Conservation (phyloP, 2,329 filamentous ascomycete species). For the Penicillium sp. region DNA sequence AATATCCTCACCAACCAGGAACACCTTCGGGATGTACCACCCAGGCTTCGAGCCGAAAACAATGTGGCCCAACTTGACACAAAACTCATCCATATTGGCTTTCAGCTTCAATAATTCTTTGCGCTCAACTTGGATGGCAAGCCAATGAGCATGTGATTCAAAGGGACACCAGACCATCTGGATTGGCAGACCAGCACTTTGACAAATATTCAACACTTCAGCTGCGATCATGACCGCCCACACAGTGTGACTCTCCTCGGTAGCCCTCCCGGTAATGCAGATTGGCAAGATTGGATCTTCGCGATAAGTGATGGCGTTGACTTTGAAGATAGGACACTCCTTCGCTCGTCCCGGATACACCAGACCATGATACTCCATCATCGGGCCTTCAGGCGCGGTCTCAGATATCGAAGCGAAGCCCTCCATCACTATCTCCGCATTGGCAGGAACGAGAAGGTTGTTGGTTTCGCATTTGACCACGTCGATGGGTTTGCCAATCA, state of each 20-base stretch:
- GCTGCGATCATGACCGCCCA: slow-evolving; percentile 20
- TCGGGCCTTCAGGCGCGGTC: slow-evolving; percentile 21
- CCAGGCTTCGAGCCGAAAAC: slow-evolving; percentile 24
- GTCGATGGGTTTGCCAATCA: slow-evolving; percentile 17
- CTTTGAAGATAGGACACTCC: slow-evolving; percentile 17
- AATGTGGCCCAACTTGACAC: slow-evolving; percentile 15
- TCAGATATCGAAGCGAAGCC: slow-evolving; percentile 19
- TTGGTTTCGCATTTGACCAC: slow-evolving; percentile 27
- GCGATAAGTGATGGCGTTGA: slow-evolving; percentile 23
- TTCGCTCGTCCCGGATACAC: slow-evolving; percentile 13
- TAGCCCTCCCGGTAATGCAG: slow-evolving; percentile 15
- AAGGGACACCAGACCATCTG: slow-evolving; percentile 22
- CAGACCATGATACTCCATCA: slow-evolving; percentile 25
- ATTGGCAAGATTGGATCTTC: slow-evolving; percentile 19
- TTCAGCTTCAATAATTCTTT: slow-evolving; percentile 13
- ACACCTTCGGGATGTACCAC: slow-evolving; percentile 24
- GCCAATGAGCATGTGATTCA: slow-evolving; percentile 21
- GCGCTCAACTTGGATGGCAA: slow-evolving; percentile 17
- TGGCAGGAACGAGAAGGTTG: slow-evolving; percentile 19
- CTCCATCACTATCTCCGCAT: slow-evolving; percentile 25
- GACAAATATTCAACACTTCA: slow-evolving; percentile 20
- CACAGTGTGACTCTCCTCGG: slow-evolving; percentile 24
- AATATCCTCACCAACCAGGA: slow-evolving; percentile 22
- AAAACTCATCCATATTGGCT: slow-evolving; percentile 17
- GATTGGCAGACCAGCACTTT: slow-evolving; percentile 17